Conservation (phyloP, 2,329 filamentous ascomycete species). For the Aspergillus alliaceus region DNA sequence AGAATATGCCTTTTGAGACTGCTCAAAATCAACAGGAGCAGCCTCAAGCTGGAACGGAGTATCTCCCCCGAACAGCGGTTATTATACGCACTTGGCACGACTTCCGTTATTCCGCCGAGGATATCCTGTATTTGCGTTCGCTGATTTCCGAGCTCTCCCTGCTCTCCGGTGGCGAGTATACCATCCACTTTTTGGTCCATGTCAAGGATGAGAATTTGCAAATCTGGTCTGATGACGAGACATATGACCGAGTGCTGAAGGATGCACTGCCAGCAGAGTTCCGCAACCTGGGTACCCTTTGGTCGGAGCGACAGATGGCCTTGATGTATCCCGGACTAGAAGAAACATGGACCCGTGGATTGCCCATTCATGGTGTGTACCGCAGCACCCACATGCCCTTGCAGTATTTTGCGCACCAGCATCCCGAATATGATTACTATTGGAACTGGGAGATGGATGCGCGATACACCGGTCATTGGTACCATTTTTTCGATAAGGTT, state of each 20-base stretch:
- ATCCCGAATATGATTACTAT: constrained; percentile 76
- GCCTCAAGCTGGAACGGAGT: constrained; percentile 21
- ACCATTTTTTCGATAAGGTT: constrained; percentile 73
- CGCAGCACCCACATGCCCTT: constrained; percentile 91
- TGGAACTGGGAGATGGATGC: constrained; percentile 91
- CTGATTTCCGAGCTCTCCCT: constrained; percentile 77
- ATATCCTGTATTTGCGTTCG: constrained; percentile 77
- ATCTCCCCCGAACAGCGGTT: constrained; percentile 64
- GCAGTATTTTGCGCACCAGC: constrained; percentile 83
- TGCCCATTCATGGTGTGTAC: constrained; percentile 89
- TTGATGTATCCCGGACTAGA: constrained; percentile 85
- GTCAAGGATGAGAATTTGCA: constrained; percentile 76
- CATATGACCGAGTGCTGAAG: constrained; percentile 71
- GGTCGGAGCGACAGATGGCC: constrained; percentile 92
- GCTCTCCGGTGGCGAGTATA: constrained; percentile 77
- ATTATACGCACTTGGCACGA: constrained; percentile 79
- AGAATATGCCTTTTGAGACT: constrained; percentile 14
- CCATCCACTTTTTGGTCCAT: constrained; percentile 79
- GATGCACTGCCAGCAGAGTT: constrained; percentile 77
- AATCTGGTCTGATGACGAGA: constrained; percentile 77
- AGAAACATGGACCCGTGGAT: constrained; percentile 69
- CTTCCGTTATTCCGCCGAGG: constrained; percentile 75
- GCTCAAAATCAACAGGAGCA: constrained; percentile 20
- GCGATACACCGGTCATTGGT: constrained; percentile 76
- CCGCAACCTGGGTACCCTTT: constrained; percentile 81